These are phyloP conservation scores for Mycena belliarum DNA, from an alignment of 768 basidiomycete genomes.

Conservation along the genomic window DNA sequence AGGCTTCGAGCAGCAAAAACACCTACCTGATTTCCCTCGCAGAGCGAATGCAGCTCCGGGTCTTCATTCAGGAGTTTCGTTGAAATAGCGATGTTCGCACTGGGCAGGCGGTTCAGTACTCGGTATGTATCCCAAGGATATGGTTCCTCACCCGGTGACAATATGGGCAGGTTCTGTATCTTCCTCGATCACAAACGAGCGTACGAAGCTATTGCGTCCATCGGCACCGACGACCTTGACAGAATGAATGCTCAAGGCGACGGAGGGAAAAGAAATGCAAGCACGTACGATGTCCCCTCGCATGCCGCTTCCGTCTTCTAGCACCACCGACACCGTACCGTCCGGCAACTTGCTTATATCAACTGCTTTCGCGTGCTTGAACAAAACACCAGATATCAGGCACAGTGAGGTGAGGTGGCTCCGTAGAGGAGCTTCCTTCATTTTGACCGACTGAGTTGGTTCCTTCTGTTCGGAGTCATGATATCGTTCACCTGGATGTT, in stretches of 20 bases:
- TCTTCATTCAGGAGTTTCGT: background rate
- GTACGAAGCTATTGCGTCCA: slow-evolving; percentile 39
- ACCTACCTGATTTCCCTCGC: slow-evolving; percentile 5
- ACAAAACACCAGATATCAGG: slow-evolving; percentile 4
- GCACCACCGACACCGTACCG: background rate
- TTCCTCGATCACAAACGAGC: slow-evolving; percentile 9
- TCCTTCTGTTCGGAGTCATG: background rate
- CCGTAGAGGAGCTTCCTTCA: slow-evolving; percentile 7
- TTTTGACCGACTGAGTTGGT: background rate
- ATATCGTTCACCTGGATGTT: slow-evolving; percentile 4
- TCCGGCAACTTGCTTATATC: background rate
- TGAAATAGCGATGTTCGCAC: slow-evolving; percentile 13
- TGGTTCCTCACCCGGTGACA: slow-evolving; percentile 1
- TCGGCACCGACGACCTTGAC: slow-evolving; percentile 19
- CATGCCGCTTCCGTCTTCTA: background rate
- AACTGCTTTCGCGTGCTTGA: background rate
- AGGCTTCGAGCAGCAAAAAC: background rate
- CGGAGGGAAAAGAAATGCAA: too few relatives aligned
- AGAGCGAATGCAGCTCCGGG: slow-evolving; percentile 7
- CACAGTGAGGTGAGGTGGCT: slow-evolving; percentile 7
- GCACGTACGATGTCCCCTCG: slow-evolving; percentile 3
- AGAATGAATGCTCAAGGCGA: too few relatives aligned
- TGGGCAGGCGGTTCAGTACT: background rate
- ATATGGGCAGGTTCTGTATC: background rate
- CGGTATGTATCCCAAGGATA: background rate